Base-by-base conservation (phyloP, 2,329 filamentous ascomycete genomes). In the Claviceps sp. region DNA sequence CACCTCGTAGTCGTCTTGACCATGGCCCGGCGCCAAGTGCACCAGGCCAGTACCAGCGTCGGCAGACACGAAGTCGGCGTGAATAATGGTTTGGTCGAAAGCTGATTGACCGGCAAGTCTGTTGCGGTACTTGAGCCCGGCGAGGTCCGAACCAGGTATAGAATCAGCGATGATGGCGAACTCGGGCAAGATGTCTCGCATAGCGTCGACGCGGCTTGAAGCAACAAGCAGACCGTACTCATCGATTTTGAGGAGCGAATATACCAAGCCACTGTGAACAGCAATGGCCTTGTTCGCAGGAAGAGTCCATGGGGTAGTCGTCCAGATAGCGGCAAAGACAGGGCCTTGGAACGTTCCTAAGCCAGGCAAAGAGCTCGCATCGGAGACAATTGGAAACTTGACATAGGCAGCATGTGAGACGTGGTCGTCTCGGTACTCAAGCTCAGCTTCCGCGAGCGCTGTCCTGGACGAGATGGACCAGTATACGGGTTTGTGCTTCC, bases 281-380 rank as follows among this genome's bases (percentile, higher is more conserved):
- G 88, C 90, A 64, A 98, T 89, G 0, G 88, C 90, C 63, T 81
- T 82, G 65, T 98, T 98, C 2, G 91, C 90, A 0, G 93, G 91
- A 5, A 98, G 72, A 0, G 93, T 98, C 93, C 93, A 98, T 0
- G 93, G 93, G 0, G 93, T 98, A 0, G 93, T 98, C 2, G 93
- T 98, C 93, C 93, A 98, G 50, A 97, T 87, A n/a, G 93, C 77
- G n/a, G 86, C 88, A 64, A 77, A 85, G 11, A 96, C 63, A 5
- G 73, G 69, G 4, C 74, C 73, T 5, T 67, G 58, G 22, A 78
- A 64, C 3, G 57, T 55, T 24, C 64, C 58, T 48, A 78, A 60
- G 11, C 63, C 65, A 0, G 67, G 61, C 2, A 68, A 57, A 4
- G 57, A 56, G 9, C 55, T 59, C 56, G 58, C 61, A 49, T 66